Conservation (phyloP, 768 basidiomycete genomes). For the Hypsizygus marmoreus region DNA sequence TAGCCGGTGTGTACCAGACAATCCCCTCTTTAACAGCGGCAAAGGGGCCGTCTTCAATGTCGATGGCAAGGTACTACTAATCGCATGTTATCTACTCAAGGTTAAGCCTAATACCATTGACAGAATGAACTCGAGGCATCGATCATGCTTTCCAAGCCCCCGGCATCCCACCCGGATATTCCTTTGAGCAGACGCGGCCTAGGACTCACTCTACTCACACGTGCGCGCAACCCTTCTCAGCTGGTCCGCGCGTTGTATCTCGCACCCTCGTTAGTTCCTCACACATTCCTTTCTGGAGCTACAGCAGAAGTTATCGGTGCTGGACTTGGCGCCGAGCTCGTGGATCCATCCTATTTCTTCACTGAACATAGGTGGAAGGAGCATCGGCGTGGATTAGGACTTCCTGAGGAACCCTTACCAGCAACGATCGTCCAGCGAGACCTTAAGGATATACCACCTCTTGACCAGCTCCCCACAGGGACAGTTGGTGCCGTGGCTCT, state of each 20-base stretch:
- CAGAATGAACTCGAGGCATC: conserved; percentile 85
- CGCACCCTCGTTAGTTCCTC: conserved; percentile 58
- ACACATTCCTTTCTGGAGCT: conserved; percentile 69
- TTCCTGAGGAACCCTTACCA: conserved; percentile 67
- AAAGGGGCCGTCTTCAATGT: conserved; percentile 85
- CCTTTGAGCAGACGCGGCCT: conserved; percentile 61
- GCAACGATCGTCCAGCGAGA: conserved; percentile 19
- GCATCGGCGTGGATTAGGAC: conserved; percentile 70
- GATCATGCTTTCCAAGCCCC: conserved; percentile 79
- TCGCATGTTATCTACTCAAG: background rate
- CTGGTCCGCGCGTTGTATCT: conserved; percentile 74
- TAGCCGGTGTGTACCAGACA: conserved; percentile 44
- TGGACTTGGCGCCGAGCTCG: conserved; percentile 54
- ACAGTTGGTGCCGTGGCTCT: conserved; percentile 87
- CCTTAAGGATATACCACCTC: conserved; percentile 23
- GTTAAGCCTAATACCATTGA: background rate
- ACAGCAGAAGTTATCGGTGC: conserved; percentile 64
- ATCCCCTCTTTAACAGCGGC: conserved; percentile 75
- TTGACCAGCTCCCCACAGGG: conserved; percentile 69
- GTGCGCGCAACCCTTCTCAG: conserved; percentile 70
- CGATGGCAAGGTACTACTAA: conserved; percentile 65
- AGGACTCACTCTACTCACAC: conserved; percentile 66
- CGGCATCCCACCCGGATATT: conserved; percentile 61
- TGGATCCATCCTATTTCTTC: conserved; percentile 79
- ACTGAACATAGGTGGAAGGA: conserved; percentile 76